Base-by-base conservation (phyloP, 208 protist genomes). In the Wallacemonas sp. region DNA sequence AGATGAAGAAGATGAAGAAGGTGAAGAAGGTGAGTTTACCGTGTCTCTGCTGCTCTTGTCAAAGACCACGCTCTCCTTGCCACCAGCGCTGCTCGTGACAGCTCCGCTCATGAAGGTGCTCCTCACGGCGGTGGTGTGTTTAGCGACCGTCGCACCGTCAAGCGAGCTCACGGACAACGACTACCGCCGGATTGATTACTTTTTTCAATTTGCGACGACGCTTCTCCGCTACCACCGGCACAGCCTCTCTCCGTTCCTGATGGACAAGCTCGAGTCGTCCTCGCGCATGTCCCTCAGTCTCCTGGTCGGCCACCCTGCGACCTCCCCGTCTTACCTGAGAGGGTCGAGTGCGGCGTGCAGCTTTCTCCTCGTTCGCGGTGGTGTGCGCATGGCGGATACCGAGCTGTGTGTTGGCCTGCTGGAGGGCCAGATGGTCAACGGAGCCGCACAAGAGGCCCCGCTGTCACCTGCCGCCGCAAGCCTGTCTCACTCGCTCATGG, bases 361-460 rank as follows among this genome's bases (percentile, higher is more conserved):
- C 51, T 42, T 90, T 47, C 68, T 94, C 31, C 68, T 47, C 1
- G 42, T 54, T n/a, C 45, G 72, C 11, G 70, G 69, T 14, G 65
- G 70, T 22, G 42, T 66, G 1, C 27, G 67, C 24, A 27, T 72
- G 14, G 71, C 59, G n/a, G 79, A 88, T 45, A 75, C 66, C 30
- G 81, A 80, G 58, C 59, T 94, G 47, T 78, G 81, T 17, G 51
- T 94, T 1, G 88, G 77, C 38, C 75, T 94, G 9, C 72, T 94
- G 11, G 88, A 94, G 61, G 72, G 68, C 1, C 72, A 76, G 36
- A 55, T 77, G 27, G 46, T 69, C 22, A 62, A 11, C 22, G 26
- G 34, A 45, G 9, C 36, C 36, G 9, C 6, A 14, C 36, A 41
- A 41, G n/a, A n/a, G n/a, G n/a, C n/a, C n/a, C 36, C 36, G 36